These are phyloP conservation scores for Phoenix roebelenii DNA, from an alignment of 176 grass and related monocot genomes.

Conservation along the genomic window DNA sequence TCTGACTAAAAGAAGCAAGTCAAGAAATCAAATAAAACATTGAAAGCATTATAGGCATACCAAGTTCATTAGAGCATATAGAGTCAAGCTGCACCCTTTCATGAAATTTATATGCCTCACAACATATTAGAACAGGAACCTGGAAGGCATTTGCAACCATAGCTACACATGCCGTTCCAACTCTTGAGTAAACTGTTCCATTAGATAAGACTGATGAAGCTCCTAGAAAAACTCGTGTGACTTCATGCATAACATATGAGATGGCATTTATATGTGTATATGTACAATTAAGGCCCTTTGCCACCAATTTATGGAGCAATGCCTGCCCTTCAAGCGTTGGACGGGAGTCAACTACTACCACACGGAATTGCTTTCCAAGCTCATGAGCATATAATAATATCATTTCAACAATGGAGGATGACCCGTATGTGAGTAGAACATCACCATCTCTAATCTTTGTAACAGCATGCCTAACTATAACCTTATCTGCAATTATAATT, in stretches of 20 bases:
- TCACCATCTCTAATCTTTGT: constrained; percentile 67
- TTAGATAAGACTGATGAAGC: constrained; percentile 69
- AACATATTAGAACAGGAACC: constrained; percentile 69
- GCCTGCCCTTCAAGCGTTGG: constrained; percentile 56
- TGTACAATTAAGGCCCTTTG: constrained; percentile 57
- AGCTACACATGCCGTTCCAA: constrained; percentile 54
- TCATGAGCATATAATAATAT: constrained; percentile 52
- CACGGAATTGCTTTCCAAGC: constrained; percentile 47
- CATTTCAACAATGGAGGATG: constrained; percentile 68
- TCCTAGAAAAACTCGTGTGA: constrained; percentile 64
- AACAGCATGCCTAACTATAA: constrained; percentile 58
- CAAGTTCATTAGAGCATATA: constrained; percentile 77
- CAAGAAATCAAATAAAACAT: not conserved
- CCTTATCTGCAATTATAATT: constrained; percentile 58
- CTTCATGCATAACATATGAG: constrained; percentile 77
- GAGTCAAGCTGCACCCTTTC: constrained; percentile 86
- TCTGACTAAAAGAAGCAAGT: not conserved
- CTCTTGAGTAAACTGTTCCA: constrained; percentile 69
- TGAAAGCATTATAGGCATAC: constrained; percentile 18
- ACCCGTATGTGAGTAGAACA: constrained; percentile 67
- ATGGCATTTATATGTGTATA: constrained; percentile 72
- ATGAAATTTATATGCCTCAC: constrained; percentile 81
- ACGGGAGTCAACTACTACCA: constrained; percentile 60
- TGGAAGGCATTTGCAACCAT: constrained; percentile 69
- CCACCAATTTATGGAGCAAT: constrained; percentile 45